Evolutionary conservation across 768 basidiomycete genomes (phyloP).

Genomic region (Termitomyces heimii): DNA sequence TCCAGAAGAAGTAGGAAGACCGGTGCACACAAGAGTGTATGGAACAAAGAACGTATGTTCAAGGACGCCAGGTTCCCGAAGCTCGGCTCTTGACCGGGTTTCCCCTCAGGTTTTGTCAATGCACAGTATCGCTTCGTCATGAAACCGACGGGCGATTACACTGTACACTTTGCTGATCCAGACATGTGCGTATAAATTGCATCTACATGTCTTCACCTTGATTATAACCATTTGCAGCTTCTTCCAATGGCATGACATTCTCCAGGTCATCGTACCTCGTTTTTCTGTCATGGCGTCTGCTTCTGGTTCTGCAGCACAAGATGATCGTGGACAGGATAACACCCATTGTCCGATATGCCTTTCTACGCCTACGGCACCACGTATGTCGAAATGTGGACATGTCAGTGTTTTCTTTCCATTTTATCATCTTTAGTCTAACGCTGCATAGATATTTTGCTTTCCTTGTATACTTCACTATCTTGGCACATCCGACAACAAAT

Average conservation of each 20-base stretch:
- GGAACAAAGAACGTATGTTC: slow-evolving; percentile 90
- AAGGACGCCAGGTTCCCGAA: not conserved
- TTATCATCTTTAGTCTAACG: slow-evolving; percentile 9
- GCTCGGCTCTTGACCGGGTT: slow-evolving; percentile 14
- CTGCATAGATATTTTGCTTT: slow-evolving; percentile 80
- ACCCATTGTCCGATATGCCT: slow-evolving; percentile 93
- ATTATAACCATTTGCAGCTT: slow-evolving; percentile 45
- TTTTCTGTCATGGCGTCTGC: slow-evolving; percentile 69
- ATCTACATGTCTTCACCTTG: not conserved
- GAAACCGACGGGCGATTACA: slow-evolving; percentile 88
- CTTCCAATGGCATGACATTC: slow-evolving; percentile 94
- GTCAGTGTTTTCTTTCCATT: slow-evolving; percentile 43
- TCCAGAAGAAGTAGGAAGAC: slow-evolving; percentile 76
- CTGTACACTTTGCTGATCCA: slow-evolving; percentile 94
- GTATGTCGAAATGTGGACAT: slow-evolving; percentile 98
- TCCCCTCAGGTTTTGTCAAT: slow-evolving; percentile 77
- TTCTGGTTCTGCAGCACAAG: slow-evolving; percentile 35
- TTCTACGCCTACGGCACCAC: slow-evolving; percentile 80
- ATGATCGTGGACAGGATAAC: slow-evolving; percentile 48
- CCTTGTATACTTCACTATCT: slow-evolving; percentile 92
- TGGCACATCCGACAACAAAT: slow-evolving; percentile 80
- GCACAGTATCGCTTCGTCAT: slow-evolving; percentile 95
- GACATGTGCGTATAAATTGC: slow-evolving; percentile 65
- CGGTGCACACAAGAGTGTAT: slow-evolving; percentile 56
- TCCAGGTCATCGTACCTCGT: slow-evolving; percentile 91